phyloP scores from a whole-genome alignment of 2,329 filamentous ascomycete species.

The Trichoderma hamatum region DNA sequence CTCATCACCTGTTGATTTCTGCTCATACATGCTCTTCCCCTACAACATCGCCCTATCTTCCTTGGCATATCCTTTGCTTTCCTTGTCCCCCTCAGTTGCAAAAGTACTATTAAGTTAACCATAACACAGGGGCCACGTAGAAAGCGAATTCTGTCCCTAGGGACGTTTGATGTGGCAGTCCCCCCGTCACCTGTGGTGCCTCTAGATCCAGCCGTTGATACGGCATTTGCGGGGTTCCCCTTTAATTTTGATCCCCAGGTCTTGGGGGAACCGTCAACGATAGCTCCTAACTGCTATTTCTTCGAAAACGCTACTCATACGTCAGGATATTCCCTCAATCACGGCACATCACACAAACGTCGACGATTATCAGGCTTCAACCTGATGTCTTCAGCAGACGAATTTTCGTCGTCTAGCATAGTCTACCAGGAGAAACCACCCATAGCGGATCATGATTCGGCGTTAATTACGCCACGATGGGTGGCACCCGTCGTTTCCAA shows the following conservation, averaged over 20 bases:
- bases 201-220: conserved; percentile 31
- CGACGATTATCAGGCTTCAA: conserved; percentile 37
- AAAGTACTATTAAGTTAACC: conserved; percentile 46
- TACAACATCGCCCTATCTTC: not conserved
- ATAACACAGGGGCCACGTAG: conserved; percentile 38
- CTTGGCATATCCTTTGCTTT: not conserved
- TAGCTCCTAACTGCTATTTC: conserved; percentile 37
- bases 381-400: conserved; percentile 35
- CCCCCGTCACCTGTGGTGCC: conserved; percentile 32
- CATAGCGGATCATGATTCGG: conserved; percentile 26
- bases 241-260: conserved; percentile 33
- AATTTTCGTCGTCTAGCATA: conserved; percentile 32
- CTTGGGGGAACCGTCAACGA: conserved; percentile 36
- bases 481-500: conserved; percentile 32
- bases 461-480: conserved; percentile 18
- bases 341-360: conserved; percentile 35
- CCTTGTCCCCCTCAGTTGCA: not conserved
- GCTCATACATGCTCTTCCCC: not conserved
- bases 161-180: conserved; percentile 33
- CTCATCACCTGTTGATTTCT: not conserved
- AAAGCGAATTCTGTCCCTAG: conserved; percentile 38
- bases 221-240: conserved; percentile 34
- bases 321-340: not conserved
- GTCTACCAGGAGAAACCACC: conserved; percentile 40
- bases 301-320: not conserved